These are phyloP conservation scores for Podospora pseudoanserina DNA, from an alignment of 495 filamentous ascomycete genomes.

Conservation along the genomic window DNA sequence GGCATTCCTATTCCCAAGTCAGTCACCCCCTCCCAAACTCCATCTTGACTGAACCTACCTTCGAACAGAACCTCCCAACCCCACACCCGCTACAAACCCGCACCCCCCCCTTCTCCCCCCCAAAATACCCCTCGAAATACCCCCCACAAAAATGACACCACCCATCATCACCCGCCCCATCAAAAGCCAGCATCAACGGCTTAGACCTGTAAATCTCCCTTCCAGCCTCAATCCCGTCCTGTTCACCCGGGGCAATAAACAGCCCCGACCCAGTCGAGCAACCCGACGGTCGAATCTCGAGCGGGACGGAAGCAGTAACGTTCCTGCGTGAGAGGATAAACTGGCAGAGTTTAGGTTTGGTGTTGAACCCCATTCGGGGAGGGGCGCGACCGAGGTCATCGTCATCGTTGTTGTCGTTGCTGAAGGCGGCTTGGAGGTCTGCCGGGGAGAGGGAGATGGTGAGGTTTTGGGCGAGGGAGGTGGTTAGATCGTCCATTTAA, in stretches of 20 bases:
- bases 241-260: slow-evolving; percentile 8
- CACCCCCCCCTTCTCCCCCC: slow-evolving; percentile 21
- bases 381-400: slow-evolving; percentile 13
- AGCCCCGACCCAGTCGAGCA: slow-evolving; percentile 23
- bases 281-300: slow-evolving; percentile 21
- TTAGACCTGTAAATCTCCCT: slow-evolving; percentile 26
- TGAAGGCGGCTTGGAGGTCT: neutral
- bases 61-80: slow-evolving; percentile 61
- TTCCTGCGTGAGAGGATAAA: slow-evolving; percentile 8
- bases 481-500: neutral
- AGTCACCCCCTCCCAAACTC: neutral
- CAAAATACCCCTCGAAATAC: slow-evolving; percentile 3
- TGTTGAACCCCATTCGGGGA: slow-evolving; percentile 16
- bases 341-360: slow-evolving; percentile 16
- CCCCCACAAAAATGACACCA: slow-evolving; percentile 25
- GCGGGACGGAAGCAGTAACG: slow-evolving; percentile 10
- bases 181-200: slow-evolving; percentile 15
- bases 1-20: slow-evolving; percentile 19
- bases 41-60: slow-evolving; percentile 39
- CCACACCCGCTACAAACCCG: slow-evolving; percentile 61
- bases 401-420: neutral
- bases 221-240: slow-evolving; percentile 10
- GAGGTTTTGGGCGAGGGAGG: neutral
- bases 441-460: neutral
- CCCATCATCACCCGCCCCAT: neutral